Evolutionary conservation across 1,284 basidiomycete genomes (phyloP).

Genomic region (Cryptococcus sp.): DNA sequence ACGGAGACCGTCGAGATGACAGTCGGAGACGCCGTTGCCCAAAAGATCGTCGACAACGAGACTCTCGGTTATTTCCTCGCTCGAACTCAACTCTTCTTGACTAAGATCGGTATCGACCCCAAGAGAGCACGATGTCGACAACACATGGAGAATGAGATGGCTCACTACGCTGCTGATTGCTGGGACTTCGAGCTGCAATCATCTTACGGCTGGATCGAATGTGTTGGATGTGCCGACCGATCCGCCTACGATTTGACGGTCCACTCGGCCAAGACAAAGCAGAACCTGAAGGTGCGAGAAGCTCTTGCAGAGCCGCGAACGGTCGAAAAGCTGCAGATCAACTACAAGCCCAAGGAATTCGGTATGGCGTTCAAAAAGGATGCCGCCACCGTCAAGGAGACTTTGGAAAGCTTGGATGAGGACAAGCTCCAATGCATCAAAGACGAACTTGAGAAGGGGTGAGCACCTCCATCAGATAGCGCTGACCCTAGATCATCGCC

Average conservation of each 20-base stretch:
- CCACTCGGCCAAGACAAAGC: slow-evolving; percentile 54
- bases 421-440: slow-evolving; percentile 63
- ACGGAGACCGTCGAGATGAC: slow-evolving; percentile 63
- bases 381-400: slow-evolving; percentile 64
- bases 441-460: slow-evolving; percentile 61
- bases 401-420: slow-evolving; percentile 66
- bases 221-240: slow-evolving; percentile 98
- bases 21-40: slow-evolving; percentile 82
- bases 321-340: slow-evolving; percentile 66
- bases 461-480: background rate
- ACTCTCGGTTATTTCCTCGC: slow-evolving; percentile 97
- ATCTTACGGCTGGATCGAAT: slow-evolving; percentile 96
- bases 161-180: slow-evolving; percentile 97
- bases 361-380: slow-evolving; percentile 89
- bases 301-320: slow-evolving; percentile 74
- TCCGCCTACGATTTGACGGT: slow-evolving; percentile 85
- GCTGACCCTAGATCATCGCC: slow-evolving; percentile 30
- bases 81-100: slow-evolving; percentile 83
- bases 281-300: slow-evolving; percentile 73
- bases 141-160: slow-evolving; percentile 98
- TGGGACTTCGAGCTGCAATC: slow-evolving; percentile 99
- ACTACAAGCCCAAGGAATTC: slow-evolving; percentile 81
- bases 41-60: slow-evolving; percentile 89
- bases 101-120: slow-evolving; percentile 90
- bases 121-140: slow-evolving; percentile 83